These are phyloP conservation scores for Mucor velutinosus DNA, from an alignment of 371 early-diverging fungal species.

Conservation along the genomic window DNA sequence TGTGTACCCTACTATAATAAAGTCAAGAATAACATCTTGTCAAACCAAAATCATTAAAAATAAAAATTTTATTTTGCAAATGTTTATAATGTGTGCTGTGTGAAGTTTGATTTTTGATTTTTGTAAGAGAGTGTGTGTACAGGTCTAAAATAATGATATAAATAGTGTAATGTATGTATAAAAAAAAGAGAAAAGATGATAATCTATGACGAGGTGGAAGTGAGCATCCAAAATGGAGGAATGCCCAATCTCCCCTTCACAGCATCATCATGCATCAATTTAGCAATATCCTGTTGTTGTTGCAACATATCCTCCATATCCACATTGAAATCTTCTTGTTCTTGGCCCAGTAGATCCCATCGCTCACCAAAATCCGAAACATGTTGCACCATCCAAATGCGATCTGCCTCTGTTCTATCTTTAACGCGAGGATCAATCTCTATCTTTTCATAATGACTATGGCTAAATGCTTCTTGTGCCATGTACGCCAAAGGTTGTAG, in stretches of 20 bases:
- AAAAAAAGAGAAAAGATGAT: not conserved
- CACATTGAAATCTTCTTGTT: constrained; percentile 1
- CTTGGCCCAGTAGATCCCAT: constrained; percentile 20
- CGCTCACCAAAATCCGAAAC: constrained; percentile 25
- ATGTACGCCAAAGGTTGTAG: constrained; percentile 35
- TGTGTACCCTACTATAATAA: too few species aligned
- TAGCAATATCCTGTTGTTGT: constrained; percentile 17
- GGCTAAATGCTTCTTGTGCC: constrained; percentile 34
- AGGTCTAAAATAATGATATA: not conserved
- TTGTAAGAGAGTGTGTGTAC: not conserved
- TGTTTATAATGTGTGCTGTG: not conserved
- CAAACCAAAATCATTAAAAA: too few species aligned
- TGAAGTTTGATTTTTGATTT: not conserved
- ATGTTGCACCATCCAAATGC: constrained; percentile 25
- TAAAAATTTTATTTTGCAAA: too few species aligned
- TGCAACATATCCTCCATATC: not conserved
- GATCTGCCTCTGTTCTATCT: constrained; percentile 18
- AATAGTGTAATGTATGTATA: not conserved
- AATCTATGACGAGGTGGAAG: constrained; percentile 13
- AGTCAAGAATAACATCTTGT: too few species aligned
- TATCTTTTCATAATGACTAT: constrained; percentile 18
- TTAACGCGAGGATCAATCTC: constrained; percentile 6
- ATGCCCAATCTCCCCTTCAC: constrained; percentile 34
- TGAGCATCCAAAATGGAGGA: constrained; percentile 38
- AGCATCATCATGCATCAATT: constrained; percentile 31